phyloP scores from a whole-genome alignment of 345 rosid species.

The Lepidium didymum region DNA sequence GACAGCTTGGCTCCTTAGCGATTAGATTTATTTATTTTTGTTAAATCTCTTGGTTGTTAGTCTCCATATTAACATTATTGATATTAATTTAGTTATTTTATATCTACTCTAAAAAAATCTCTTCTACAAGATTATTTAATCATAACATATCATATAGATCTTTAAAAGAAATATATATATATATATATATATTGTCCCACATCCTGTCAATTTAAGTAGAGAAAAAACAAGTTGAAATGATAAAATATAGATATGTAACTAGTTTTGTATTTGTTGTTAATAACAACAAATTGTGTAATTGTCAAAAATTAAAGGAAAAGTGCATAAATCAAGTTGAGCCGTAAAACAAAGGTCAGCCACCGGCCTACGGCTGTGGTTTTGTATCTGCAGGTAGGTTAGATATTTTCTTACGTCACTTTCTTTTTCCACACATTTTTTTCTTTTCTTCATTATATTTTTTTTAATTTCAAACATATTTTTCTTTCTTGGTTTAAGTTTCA shows the following conservation, averaged over 20 bases:
- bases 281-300: not conserved
- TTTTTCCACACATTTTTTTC: not conserved
- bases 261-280: not conserved
- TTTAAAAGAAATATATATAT: too few relatives aligned
- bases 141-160: too few relatives aligned
- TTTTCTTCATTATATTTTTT: not conserved
- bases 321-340: not conserved
- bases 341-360: not conserved
- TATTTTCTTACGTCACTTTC: not conserved
- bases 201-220: not conserved
- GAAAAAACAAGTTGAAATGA: not conserved
- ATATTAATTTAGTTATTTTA: too few relatives aligned
- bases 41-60: too few relatives aligned
- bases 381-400: not conserved
- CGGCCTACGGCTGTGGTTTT: not conserved
- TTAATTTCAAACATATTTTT: not conserved
- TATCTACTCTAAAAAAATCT: too few relatives aligned
- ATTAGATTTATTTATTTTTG: too few relatives aligned
- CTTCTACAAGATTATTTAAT: too few relatives aligned
- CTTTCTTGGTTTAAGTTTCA: too few relatives aligned
- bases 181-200: too few relatives aligned
- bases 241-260: too few relatives aligned
- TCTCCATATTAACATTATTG: too few relatives aligned
- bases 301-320: not conserved
- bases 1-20: too few relatives aligned